Evolutionary conservation across 2,329 filamentous ascomycete species (phyloP).

Genomic region (Aureobasidium sp.): DNA sequence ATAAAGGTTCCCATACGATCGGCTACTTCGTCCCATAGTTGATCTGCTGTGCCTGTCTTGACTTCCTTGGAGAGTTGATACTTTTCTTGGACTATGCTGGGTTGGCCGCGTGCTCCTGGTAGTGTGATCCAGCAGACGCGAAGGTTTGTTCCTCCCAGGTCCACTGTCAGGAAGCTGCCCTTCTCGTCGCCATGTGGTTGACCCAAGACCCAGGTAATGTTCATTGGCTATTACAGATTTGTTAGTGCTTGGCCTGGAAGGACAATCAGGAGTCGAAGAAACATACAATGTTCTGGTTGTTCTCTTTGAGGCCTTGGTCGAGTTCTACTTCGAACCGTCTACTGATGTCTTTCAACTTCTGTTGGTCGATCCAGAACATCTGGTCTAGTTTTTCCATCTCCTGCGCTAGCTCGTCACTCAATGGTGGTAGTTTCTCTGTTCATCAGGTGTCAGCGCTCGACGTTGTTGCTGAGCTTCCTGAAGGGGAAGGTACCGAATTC

Average conservation of each 20-base stretch:
- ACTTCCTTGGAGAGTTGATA: conserved; percentile 93
- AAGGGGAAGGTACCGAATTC: not conserved
- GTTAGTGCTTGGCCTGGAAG: not conserved
- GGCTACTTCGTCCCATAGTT: conserved; percentile 92
- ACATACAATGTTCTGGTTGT: conserved; percentile 84
- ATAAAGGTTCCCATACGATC: conserved; percentile 91
- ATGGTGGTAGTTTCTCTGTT: not conserved
- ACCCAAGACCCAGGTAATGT: conserved; percentile 92
- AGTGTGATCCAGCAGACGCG: conserved; percentile 91
- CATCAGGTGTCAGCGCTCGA: not conserved
- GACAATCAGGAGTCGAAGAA: not conserved
- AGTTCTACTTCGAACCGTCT: conserved; percentile 79
- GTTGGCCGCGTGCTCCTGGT: conserved; percentile 80
- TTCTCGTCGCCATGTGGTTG: conserved; percentile 82
- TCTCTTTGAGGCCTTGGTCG: conserved; percentile 68
- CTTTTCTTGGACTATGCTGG: conserved; percentile 93
- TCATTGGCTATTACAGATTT: conserved; percentile 56
- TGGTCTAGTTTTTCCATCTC: conserved; percentile 76
- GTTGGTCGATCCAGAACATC: conserved; percentile 62
- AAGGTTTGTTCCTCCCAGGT: conserved; percentile 94
- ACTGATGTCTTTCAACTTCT: conserved; percentile 78
- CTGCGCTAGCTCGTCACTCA: conserved; percentile 45
- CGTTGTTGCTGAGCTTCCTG: not conserved
- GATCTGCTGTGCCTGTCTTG: conserved; percentile 74
- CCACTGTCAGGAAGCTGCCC: conserved; percentile 79